Evolutionary conservation across 208 protist genomes (phyloP).

Genomic region (Leishmania lainsoni): DNA sequence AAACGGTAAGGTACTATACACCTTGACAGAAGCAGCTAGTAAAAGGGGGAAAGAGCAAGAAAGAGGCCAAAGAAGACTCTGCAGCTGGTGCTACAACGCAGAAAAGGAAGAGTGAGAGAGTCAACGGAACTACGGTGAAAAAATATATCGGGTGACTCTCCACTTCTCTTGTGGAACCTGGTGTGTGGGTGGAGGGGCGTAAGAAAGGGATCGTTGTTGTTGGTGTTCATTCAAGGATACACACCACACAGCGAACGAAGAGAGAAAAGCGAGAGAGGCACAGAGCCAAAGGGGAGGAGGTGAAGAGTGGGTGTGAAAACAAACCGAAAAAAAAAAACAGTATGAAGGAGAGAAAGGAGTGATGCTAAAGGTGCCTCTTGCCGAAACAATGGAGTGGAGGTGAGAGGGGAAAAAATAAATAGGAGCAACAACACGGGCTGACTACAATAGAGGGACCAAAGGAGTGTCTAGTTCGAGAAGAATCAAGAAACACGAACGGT

Average conservation of each 20-base stretch:
- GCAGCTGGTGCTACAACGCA: neutral
- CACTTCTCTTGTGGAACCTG: neutral
- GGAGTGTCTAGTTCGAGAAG: neutral
- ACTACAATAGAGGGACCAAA: neutral
- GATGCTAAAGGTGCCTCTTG: neutral
- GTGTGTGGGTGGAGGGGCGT: neutral
- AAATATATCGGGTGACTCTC: neutral
- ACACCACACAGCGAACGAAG: neutral
- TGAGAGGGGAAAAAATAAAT: neutral
- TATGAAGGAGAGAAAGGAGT: neutral
- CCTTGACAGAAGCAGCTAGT: neutral
- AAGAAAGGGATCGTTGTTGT: neutral
- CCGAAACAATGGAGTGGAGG: neutral
- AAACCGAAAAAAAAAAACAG: constrained; percentile 23
- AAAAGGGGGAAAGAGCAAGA: neutral
- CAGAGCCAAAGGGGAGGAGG: constrained; percentile 11
- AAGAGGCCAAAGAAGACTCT: neutral
- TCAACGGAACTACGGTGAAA: neutral
- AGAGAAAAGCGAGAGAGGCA: constrained; percentile 12
- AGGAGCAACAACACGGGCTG: neutral
- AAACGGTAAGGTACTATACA: neutral
- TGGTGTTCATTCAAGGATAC: neutral
- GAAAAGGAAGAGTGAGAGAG: neutral
- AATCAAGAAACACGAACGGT: neutral
- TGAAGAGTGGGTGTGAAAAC: neutral